phyloP scores from a whole-genome alignment of 352 stramenopile species.

The Phytophthora quininea region DNA sequence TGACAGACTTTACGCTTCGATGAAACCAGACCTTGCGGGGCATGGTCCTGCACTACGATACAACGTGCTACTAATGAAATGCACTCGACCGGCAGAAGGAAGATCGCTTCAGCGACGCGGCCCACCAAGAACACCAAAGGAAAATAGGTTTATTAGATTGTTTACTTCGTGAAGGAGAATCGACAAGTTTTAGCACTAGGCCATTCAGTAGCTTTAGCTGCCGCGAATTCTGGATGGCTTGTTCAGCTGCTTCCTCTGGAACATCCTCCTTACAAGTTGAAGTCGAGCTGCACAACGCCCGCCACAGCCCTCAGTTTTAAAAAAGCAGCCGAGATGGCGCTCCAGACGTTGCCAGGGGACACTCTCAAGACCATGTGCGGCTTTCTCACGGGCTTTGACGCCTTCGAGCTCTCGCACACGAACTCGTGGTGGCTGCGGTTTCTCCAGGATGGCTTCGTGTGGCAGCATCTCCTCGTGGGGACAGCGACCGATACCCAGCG shows the following conservation, averaged over 20 bases:
- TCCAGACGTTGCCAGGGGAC: background rate
- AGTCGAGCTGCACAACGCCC: no score
- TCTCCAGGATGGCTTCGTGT: background rate
- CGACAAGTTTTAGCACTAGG: no score
- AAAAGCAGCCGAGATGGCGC: no score
- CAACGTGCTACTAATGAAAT: background rate
- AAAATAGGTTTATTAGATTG: no score
- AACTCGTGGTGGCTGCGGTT: background rate
- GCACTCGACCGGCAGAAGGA: background rate
- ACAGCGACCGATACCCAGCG: background rate
- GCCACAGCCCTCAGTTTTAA: no score
- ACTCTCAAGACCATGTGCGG: background rate
- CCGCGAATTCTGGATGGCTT: no score
- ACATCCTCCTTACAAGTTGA: no score
- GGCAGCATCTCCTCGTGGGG: background rate
- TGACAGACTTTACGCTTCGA: background rate
- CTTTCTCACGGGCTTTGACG: slow-evolving; percentile 7
- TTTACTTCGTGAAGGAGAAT: no score
- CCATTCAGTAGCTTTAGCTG: no score
- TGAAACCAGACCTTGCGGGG: slow-evolving; percentile 1
- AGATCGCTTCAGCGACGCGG: no score
- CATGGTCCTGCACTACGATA: background rate
- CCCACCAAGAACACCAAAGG: no score
- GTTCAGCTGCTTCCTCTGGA: no score
- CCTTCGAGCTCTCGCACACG: slow-evolving; percentile 12